Percentiles rank a stretch among this genome's conserved stretches.
These are phyloP conservation scores for Ganoderma meredithae DNA, from an alignment of 1,284 basidiomycete species.

Conservation along the genomic window DNA sequence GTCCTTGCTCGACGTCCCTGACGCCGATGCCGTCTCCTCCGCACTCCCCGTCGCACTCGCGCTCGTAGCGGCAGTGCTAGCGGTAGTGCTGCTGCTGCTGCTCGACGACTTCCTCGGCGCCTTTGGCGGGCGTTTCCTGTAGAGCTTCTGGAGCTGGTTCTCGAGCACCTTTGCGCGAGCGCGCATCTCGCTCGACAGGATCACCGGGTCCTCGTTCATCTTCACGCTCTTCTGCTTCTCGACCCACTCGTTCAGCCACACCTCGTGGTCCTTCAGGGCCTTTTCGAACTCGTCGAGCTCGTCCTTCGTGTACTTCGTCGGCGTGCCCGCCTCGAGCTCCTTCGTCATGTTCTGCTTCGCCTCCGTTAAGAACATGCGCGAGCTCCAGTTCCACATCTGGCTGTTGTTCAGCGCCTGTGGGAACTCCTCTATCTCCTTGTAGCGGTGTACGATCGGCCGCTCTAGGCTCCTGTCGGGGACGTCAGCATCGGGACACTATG, in stretches of 20 bases:
- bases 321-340: constrained; percentile 61
- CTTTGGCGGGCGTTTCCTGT: constrained; percentile 70
- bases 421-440: constrained; percentile 85
- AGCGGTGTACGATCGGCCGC: constrained; percentile 83
- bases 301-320: constrained; percentile 82
- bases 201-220: constrained; percentile 81
- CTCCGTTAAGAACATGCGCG: constrained; percentile 82
- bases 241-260: constrained; percentile 82
- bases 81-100: constrained; percentile 24
- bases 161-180: constrained; percentile 82
- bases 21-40: constrained; percentile 28
- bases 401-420: constrained; percentile 77
- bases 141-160: constrained; percentile 71
- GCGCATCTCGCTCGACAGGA: constrained; percentile 85
- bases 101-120: constrained; percentile 53
- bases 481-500: not conserved
- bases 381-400: constrained; percentile 84
- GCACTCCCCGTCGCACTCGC: constrained; percentile 10
- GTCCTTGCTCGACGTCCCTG: constrained; percentile 24
- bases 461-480: constrained; percentile 70
- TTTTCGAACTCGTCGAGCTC: constrained; percentile 82
- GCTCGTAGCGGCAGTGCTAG: constrained; percentile 11
- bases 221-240: constrained; percentile 81
- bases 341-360: constrained; percentile 76
- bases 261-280: constrained; percentile 78